These are phyloP conservation scores for Hibiscus tridactylites DNA, from an alignment of 345 rosid species.

Conservation along the genomic window DNA sequence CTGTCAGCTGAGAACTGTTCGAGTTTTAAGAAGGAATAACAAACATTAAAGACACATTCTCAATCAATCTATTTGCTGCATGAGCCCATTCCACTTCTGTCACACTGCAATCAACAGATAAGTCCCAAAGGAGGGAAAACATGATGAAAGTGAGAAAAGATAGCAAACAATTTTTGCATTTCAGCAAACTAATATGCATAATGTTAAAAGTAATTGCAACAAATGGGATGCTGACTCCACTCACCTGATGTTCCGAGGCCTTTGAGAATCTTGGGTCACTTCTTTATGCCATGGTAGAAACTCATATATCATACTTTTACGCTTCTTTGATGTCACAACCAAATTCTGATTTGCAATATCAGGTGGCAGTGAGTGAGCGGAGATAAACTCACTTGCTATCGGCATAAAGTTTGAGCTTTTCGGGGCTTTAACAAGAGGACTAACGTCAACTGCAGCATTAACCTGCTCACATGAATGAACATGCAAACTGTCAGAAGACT, in stretches of 20 bases:
- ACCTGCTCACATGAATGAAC: slow-evolving; percentile 25
- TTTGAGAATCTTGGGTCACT: slow-evolving; percentile 29
- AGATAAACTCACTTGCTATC: slow-evolving; percentile 25
- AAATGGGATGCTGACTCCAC: background rate
- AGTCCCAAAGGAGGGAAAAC: background rate
- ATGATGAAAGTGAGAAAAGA: background rate
- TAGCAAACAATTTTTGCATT: background rate
- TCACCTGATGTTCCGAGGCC: slow-evolving; percentile 59
- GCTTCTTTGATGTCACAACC: slow-evolving; percentile 48
- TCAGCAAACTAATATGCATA: background rate
- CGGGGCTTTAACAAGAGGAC: slow-evolving; percentile 21
- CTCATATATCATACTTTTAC: slow-evolving; percentile 45
- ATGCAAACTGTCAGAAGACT: slow-evolving; percentile 34
- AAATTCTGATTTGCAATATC: slow-evolving; percentile 19
- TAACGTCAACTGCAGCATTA: slow-evolving; percentile 24
- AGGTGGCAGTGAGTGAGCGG: background rate
- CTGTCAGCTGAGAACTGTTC: slow-evolving; percentile 8
- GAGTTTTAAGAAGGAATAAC: background rate
- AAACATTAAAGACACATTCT: slow-evolving; percentile 46
- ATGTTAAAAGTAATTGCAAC: background rate
- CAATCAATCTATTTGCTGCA: slow-evolving; percentile 50
- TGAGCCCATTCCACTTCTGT: slow-evolving; percentile 69
- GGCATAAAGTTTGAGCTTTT: slow-evolving; percentile 18
- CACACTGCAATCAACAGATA: slow-evolving; percentile 36
- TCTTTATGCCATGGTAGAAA: slow-evolving; percentile 63